Evolutionary conservation across 1,139 yeast species (phyloP).

Genomic region (Pichia sp.): DNA sequence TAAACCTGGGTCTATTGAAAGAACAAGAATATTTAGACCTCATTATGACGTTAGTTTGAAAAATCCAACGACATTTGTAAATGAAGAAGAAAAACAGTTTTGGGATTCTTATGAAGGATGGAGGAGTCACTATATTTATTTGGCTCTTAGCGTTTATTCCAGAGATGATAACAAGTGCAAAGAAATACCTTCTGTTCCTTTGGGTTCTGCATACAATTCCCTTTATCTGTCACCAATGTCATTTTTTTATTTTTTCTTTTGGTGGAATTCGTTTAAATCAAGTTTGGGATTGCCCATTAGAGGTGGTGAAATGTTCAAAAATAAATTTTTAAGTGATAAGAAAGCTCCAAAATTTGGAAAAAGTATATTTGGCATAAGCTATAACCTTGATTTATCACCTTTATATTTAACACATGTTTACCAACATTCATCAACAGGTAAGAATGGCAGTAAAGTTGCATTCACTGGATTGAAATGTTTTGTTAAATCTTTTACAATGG

Average conservation of each 20-base stretch:
- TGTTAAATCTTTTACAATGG: constrained; percentile 60
- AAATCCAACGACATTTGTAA: constrained; percentile 56
- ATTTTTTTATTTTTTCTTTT: constrained; percentile 60
- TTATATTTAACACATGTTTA: constrained; percentile 68
- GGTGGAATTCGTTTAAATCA: constrained; percentile 81
- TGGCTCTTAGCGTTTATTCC: constrained; percentile 68
- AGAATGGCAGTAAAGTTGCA: constrained; percentile 44
- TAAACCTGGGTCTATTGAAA: constrained; percentile 31
- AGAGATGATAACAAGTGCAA: constrained; percentile 19
- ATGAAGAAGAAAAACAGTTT: constrained; percentile 29
- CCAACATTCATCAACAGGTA: constrained; percentile 45
- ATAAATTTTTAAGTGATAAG: constrained; percentile 29
- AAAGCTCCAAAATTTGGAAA: constrained; percentile 61
- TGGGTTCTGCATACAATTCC: constrained; percentile 47
- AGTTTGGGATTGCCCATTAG: constrained; percentile 70
- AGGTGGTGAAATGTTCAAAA: constrained; percentile 57
- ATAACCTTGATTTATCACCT: constrained; percentile 68
- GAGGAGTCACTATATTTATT: constrained; percentile 73
- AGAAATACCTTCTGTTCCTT: constrained; percentile 7
- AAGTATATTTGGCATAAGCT: constrained; percentile 74
- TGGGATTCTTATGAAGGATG: constrained; percentile 80
- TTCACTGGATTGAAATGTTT: constrained; percentile 79
- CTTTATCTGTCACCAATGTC: constrained; percentile 71
- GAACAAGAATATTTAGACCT: constrained; percentile 55
- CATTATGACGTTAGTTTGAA: constrained; percentile 65